Evolutionary conservation across 2,329 filamentous ascomycete genomes (phyloP).

Genomic region (Penicillium sp.): DNA sequence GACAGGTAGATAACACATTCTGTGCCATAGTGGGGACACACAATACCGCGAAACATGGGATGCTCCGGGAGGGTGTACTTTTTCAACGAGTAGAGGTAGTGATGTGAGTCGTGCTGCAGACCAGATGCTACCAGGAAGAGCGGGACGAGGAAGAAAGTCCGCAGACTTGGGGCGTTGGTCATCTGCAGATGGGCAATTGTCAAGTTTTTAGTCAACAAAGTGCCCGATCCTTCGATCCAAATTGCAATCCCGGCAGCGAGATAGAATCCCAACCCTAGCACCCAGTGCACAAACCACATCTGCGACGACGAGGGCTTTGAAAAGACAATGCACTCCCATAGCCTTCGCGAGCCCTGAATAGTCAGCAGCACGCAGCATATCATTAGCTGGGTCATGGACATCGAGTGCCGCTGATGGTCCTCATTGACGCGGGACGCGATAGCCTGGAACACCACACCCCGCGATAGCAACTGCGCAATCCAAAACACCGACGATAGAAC

Average conservation of each 20-base stretch:
- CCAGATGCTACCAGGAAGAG: slow-evolving; percentile 69
- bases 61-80: slow-evolving; percentile 80
- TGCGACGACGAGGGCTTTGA: slow-evolving; percentile 65
- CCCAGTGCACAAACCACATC: slow-evolving; percentile 86
- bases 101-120: slow-evolving; percentile 73
- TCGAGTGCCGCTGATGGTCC: slow-evolving; percentile 43
- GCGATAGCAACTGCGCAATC: slow-evolving; percentile 60
- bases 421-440: slow-evolving; percentile 47
- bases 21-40: slow-evolving; percentile 89
- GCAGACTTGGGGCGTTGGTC: slow-evolving; percentile 46
- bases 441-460: slow-evolving; percentile 55
- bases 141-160: slow-evolving; percentile 56
- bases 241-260: slow-evolving; percentile 68
- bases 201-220: slow-evolving; percentile 36
- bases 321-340: slow-evolving; percentile 71
- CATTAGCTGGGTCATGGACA: slow-evolving; percentile 62
- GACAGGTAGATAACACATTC: slow-evolving; percentile 82
- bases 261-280: slow-evolving; percentile 77
- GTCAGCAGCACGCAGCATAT: slow-evolving; percentile 71
- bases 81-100: slow-evolving; percentile 65
- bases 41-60: slow-evolving; percentile 67
- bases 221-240: slow-evolving; percentile 76
- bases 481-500: slow-evolving; percentile 71
- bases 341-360: slow-evolving; percentile 69
- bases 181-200: slow-evolving; percentile 39